Percentiles rank a stretch among this genome's conserved stretches.
These are phyloP conservation scores for Cladochytrium replicatum DNA, from an alignment of 192 early-diverging fungal genomes.

Conservation along the genomic window DNA sequence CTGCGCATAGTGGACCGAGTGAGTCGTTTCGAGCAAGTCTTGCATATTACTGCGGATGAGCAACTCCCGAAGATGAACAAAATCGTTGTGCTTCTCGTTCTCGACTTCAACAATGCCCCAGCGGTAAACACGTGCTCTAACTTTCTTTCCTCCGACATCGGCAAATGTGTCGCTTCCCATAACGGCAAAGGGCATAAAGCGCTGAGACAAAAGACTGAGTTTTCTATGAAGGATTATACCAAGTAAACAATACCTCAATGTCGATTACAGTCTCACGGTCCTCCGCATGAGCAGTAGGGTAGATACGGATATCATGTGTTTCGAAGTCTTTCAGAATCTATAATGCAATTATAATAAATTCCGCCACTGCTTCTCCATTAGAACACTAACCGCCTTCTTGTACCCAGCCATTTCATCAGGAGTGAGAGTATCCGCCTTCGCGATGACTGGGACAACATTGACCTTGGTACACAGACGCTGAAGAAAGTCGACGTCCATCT, in stretches of 20 bases:
- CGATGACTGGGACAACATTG: slow-evolving; percentile 96
- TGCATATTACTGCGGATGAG: slow-evolving; percentile 92
- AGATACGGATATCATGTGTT: slow-evolving; percentile 51
- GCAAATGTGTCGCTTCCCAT: slow-evolving; percentile 87
- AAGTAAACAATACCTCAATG: too few species aligned
- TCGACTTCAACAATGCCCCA: slow-evolving; percentile 98
- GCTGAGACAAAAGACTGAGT: too few species aligned
- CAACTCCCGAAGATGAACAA: slow-evolving; percentile 85
- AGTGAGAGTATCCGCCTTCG: slow-evolving; percentile 88
- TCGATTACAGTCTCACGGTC: slow-evolving; percentile 56
- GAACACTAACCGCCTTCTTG: slow-evolving; percentile 74
- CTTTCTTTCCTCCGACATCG: slow-evolving; percentile 71
- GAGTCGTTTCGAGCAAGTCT: slow-evolving; percentile 95
- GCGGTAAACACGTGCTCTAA: slow-evolving; percentile 86
- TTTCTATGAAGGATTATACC: too few species aligned
- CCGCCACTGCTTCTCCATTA: too few species aligned
- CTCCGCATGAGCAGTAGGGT: slow-evolving; percentile 61
- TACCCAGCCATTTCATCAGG: slow-evolving; percentile 73
- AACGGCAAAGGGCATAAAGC: slow-evolving; percentile 86
- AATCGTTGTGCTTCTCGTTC: slow-evolving; percentile 94
- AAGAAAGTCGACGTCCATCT: slow-evolving; percentile 84
- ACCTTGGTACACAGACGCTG: slow-evolving; percentile 78
- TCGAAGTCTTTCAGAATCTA: slow-evolving; percentile 61
- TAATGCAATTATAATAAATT: too few species aligned
- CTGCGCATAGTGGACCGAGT: slow-evolving; percentile 88